phyloP scores from a whole-genome alignment of 2,329 filamentous ascomycete species.

The Stachybotrys chartarum region DNA sequence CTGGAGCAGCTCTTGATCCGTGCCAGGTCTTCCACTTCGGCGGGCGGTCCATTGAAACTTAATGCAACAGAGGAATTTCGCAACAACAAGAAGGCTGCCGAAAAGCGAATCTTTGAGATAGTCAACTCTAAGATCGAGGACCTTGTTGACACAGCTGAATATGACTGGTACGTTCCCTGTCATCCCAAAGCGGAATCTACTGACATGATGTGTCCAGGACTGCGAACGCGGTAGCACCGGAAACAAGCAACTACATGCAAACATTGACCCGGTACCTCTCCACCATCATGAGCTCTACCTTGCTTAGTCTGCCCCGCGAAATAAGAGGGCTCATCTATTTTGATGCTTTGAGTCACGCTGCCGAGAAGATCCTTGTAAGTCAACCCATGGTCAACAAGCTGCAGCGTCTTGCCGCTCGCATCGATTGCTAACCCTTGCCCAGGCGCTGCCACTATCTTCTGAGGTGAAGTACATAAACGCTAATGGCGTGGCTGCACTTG shows the following conservation, averaged over 20 bases:
- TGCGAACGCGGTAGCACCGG: constrained; percentile 50
- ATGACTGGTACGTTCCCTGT: constrained; percentile 63
- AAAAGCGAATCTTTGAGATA: constrained; percentile 96
- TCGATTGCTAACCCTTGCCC: background rate
- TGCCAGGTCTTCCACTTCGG: constrained; percentile 74
- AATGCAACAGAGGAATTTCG: constrained; percentile 81
- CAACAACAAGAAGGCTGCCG: constrained; percentile 87
- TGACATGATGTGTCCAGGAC: constrained; percentile 29
- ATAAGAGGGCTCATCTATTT: constrained; percentile 97
- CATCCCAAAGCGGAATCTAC: background rate
- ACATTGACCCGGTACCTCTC: constrained; percentile 87
- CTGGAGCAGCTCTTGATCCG: constrained; percentile 80
- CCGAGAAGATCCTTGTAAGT: constrained; percentile 71
- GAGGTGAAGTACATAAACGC: constrained; percentile 82
- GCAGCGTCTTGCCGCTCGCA: background rate
- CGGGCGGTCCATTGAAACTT: constrained; percentile 72
- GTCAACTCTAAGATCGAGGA: constrained; percentile 99
- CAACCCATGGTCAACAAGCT: background rate
- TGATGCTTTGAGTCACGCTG: constrained; percentile 86
- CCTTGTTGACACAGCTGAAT: constrained; percentile 92
- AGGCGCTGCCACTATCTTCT: constrained; percentile 69
- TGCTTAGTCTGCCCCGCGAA: constrained; percentile 85
- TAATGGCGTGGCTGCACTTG: constrained; percentile 73
- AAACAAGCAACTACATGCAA: constrained; percentile 91
- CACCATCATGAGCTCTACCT: constrained; percentile 93